These are phyloP conservation scores for Glycine soja DNA, from an alignment of 306 rosid genomes.

Conservation along the genomic window DNA sequence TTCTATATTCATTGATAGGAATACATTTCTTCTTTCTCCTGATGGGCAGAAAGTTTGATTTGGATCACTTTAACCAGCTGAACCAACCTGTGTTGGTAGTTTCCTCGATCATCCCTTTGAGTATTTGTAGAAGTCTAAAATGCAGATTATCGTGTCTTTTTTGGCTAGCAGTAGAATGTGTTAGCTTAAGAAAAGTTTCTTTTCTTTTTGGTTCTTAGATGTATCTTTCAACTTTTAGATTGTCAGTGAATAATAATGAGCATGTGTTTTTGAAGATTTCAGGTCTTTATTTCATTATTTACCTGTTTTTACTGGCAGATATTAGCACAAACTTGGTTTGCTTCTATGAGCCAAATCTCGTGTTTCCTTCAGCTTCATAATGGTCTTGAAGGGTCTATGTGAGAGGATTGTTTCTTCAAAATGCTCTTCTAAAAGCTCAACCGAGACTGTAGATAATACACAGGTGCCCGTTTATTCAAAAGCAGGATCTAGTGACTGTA, in stretches of 20 bases:
- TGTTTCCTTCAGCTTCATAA: slow-evolving; percentile 54
- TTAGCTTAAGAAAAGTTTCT: slow-evolving; percentile 15
- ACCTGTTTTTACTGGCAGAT: slow-evolving; percentile 49
- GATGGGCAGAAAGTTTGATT: slow-evolving; percentile 23
- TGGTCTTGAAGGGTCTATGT: slow-evolving; percentile 75
- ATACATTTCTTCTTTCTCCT: neutral
- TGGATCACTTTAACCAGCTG: slow-evolving; percentile 25
- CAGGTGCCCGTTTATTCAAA: slow-evolving; percentile 58
- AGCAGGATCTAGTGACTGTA: slow-evolving; percentile 62
- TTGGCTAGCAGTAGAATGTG: slow-evolving; percentile 15
- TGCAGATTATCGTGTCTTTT: slow-evolving; percentile 30
- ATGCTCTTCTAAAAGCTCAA: slow-evolving; percentile 65
- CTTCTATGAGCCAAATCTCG: slow-evolving; percentile 64
- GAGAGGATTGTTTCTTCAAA: slow-evolving; percentile 66
- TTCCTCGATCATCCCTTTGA: neutral
- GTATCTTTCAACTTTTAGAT: slow-evolving; percentile 18
- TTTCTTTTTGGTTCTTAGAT: slow-evolving; percentile 2
- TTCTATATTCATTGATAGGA: slow-evolving; percentile 4
- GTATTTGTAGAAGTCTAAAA: slow-evolving; percentile 22
- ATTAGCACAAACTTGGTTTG: slow-evolving; percentile 43
- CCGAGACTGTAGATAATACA: slow-evolving; percentile 61
- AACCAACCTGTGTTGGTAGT: neutral
- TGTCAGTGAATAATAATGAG: slow-evolving; percentile 10
- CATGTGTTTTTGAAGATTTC: slow-evolving; percentile 4
- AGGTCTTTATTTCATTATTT: slow-evolving; percentile 39